Evolutionary conservation across 2,329 filamentous ascomycete species (phyloP), one percentile per base, ranked within the genome.

Genomic region (Huntiella omanensis): DNA sequence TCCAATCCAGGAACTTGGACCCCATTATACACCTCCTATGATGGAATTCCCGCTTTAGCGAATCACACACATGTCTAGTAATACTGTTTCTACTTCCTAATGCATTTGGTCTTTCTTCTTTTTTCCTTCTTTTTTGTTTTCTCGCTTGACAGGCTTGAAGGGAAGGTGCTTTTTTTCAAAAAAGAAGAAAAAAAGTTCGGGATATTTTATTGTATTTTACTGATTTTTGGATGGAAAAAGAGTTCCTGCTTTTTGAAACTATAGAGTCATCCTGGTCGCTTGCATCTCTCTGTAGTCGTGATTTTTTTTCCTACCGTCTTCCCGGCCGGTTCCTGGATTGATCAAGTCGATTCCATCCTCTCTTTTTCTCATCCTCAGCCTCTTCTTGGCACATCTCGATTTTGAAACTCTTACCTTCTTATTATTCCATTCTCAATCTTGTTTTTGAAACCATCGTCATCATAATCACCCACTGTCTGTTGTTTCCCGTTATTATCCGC

Each of bases 61-160:
- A 39, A 16, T 45, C 19, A 16, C n/a, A 22, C 11, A 22, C 17
- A 12, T 13, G 10, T 17, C 36, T 8, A 22, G 10, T 19, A 19
- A 17, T 17, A 17, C 17, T 17, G 17, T 17, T 17, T 17, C 17
- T 17, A 1, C 17, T 17, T 17, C 17, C 17, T 17, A 17, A 10
- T 41, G 36, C 33, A 12, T 16, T 32, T 13, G 12, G 13, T 17
- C 32, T 33, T 15, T 19, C 15, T 45, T 45, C 7, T 17, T 32
- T 37, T 45, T 42, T 46, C 33, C 22, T 41, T 40, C 34, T 40
- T 16, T 33, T 40, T 45, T 17, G 11, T 28, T 22, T 17, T 36
- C 12, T 39, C 28, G n/a, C 17, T 45, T 17, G 12, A 36, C 33
- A 43, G 13, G 43, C 6, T 28, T 33, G 7, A 28, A 28, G 22